Evolutionary conservation across 2,329 filamentous ascomycete genomes (phyloP), one percentile per base, ranked within the genome.

Genomic region (Onygena corvina): DNA sequence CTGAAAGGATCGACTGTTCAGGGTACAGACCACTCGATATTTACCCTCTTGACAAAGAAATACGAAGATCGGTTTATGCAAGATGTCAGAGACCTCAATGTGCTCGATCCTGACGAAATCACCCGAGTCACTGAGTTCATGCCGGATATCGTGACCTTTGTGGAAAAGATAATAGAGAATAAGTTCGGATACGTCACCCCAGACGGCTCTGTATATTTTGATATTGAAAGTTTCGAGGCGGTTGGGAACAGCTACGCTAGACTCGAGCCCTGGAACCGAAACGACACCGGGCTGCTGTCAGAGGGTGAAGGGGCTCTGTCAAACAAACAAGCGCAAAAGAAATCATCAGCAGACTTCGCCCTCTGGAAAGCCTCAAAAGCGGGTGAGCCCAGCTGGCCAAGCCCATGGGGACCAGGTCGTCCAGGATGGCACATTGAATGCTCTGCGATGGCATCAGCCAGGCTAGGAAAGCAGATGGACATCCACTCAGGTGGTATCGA

Each of bases 371-470:
- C 83, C 48, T 89, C 84, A 1, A 95, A 94, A 68, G 79, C 86
- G 11, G 90, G 90, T 36, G 90, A 96, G 72, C 90, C 90, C 0
- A 84, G 79, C 56, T 96, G 90, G 90, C 74, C 80, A 3, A 92
- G 84, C 58, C 80, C 81, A 2, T 96, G 90, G 89, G 88, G 90
- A 3, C 75, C 81, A 50, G 89, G 89, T 3, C 76, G 90, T 38
- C 90, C 90, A 1, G 90, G 90, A 14, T 96, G 90, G 90, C 90
- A 95, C 62, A 95, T 95, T 60, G 89, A 95, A 70, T 95, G 90
- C 79, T 89, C 84, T 1, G 88, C 88, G 12, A 95, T 96, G 90
- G 88, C 89, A 0, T 90, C 85, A 1, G 86, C 89, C 55, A 77
- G 88, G n/a, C 71, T 96, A 1, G 89, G 89, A 3, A 75, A 80